Conservation (phyloP, 192 early-diverging fungal species). For the Gigaspora rosea region DNA sequence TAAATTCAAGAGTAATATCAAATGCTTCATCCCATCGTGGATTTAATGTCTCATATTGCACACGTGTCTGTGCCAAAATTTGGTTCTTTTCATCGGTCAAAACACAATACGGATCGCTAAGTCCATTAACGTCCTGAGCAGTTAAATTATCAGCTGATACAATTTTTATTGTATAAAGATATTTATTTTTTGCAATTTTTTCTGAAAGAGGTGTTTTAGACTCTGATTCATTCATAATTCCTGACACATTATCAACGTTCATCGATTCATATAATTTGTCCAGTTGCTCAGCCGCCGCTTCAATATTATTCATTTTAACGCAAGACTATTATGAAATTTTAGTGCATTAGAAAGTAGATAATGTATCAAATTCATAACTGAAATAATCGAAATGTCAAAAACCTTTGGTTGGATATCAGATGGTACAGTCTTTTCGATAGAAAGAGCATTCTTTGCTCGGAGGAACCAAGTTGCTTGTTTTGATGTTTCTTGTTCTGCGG, state of each 20-base stretch:
- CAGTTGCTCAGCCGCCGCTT: conserved; percentile 50
- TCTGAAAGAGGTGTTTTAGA: background rate
- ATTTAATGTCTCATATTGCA: conserved; percentile 67
- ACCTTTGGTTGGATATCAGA: conserved; percentile 57
- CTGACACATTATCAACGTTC: conserved; percentile 56
- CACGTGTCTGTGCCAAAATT: conserved; percentile 53
- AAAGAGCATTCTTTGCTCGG: conserved; percentile 42
- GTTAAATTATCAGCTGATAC: conserved; percentile 66
- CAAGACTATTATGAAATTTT: conserved; percentile 44
- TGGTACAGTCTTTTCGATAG: conserved; percentile 39
- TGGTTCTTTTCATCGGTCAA: conserved; percentile 52
- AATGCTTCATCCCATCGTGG: conserved; percentile 84
- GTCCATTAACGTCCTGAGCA: conserved; percentile 61
- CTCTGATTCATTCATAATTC: conserved; percentile 45
- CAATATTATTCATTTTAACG: conserved; percentile 60
- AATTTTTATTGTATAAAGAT: conserved; percentile 70
- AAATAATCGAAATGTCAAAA: background rate
- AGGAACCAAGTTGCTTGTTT: conserved; percentile 46
- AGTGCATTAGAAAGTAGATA: background rate
- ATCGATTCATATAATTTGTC: conserved; percentile 58
- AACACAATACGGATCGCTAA: conserved; percentile 66
- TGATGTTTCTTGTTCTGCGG: conserved; percentile 33
- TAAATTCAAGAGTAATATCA: conserved; percentile 60
- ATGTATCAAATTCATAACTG: background rate
- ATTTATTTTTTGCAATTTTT: conserved; percentile 42